Base-by-base conservation (phyloP, 352 stramenopile species). In the Phytophthora podocarpi region DNA sequence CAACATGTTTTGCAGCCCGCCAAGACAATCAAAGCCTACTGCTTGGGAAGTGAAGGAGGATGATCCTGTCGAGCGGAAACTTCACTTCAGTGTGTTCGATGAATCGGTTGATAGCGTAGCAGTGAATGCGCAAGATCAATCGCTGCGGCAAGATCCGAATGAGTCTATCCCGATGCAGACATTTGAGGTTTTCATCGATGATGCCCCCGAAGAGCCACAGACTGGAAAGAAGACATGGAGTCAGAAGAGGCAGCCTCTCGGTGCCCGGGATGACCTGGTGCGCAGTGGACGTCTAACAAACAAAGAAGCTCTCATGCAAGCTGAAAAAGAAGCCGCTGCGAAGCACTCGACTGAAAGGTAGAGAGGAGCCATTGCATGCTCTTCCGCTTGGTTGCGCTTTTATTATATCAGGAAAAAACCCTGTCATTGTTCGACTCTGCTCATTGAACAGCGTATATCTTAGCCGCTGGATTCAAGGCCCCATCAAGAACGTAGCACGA, bases 1-100 rank as follows among this genome's bases (percentile, higher is more conserved):
- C 61, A 78, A 59, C 51, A 94, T 96, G 87, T 96, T 96, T 57
- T 93, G 83, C 59, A 96, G 87, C 43, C 87, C 87, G 21, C 64
- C 78, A 20, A 72, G 78, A 46, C 70, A 78, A 36, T 48, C 47
- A 20, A 78, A 84, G 31, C 39, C 53, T 5, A 76, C 64, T 34
- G 67, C 76, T 6, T 74, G 67, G 67, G 78, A 90, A 61, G 40
- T 67, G 21, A 67, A 73, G 43, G 80, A 89, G 52, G 78, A 81
- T 26, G 74, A 91, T 43, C 87, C 87, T 4, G 84, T 94, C 13
- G 80, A 93, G 43, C 67, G 85, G 11, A 96, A 93, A 31, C 73
- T 94, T 31, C 85, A 93, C 51, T 96, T 94, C 53, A 92, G 82
- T 55, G 65, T 93, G 23, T 91, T 90, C 32, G 85, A 92, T 16